Base-by-base conservation (phyloP, 805 yeast genomes). In the Saturnispora besseyi region DNA sequence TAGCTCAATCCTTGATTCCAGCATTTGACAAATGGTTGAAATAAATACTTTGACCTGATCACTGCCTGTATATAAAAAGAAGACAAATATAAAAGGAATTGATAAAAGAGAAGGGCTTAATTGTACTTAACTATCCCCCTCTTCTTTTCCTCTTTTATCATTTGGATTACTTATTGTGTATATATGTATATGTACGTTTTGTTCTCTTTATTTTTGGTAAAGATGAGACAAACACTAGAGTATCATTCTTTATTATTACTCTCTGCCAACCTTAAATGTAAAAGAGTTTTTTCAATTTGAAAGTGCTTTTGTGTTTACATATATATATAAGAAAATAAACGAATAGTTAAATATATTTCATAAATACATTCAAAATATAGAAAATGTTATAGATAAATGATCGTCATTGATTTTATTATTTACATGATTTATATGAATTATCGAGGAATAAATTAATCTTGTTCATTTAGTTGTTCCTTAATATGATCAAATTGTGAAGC, bases 1-100 rank as follows among this genome's bases (percentile, higher is more conserved):
- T 91, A 67, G 99, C 99, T 41, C 99, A 91, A 74, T 78, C 96
- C 38, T 79, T 93, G 73, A 93, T 93, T 59, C 99, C 99, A 53
- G 95, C 95, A 53, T 89, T 90, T 61, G 99, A 93, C 68, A 80
- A 80, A 58, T 58, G 84, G 51, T 67, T 87, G 56, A 48, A 53
- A 41, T 48, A 53, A 42, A 18, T 24, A 21, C 11, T 26, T n/a
- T 15, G 21, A 13, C 33, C 9, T 29, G 11, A 36, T 21, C n/a
- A 11, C 24, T 13, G 21, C 34, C 15, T 34, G 42, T 38, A 12
- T 24, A 38, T 24, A 38, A 22, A 38, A 38, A 38, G 21, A 18
- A 22, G 40, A 36, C 26, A 8, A 36, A n/a, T 36, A 18, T 8
- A 36, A 36, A 15, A 11, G 21, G 24, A 36, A 18, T 33, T 33